Evolutionary conservation across 2,329 filamentous ascomycete species (phyloP).

Genomic region (Clarireedia hainanense): DNA sequence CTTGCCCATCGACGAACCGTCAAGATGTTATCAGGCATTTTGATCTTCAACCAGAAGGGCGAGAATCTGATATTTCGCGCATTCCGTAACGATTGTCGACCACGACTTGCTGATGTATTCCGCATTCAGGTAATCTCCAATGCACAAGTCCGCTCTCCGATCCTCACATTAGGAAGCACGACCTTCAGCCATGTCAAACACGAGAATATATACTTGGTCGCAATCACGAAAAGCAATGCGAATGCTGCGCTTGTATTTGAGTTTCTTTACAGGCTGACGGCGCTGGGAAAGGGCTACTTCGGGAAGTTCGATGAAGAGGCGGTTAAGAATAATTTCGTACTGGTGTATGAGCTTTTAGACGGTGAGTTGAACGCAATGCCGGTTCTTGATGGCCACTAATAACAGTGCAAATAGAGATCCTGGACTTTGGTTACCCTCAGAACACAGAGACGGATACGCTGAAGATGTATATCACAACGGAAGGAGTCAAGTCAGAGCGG

Average conservation of each 20-base stretch:
- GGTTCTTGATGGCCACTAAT: background rate
- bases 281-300: constrained; percentile 91
- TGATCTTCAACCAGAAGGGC: constrained; percentile 99
- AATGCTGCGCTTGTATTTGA: constrained; percentile 98
- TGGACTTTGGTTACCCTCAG: constrained; percentile 98
- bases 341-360: constrained; percentile 95
- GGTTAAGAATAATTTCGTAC: constrained; percentile 99
- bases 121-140: constrained; percentile 99
- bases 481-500: constrained; percentile 89
- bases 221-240: constrained; percentile 97
- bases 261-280: constrained; percentile 88
- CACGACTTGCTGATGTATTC: constrained; percentile 95
- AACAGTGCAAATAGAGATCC: constrained; percentile 60
- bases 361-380: constrained; percentile 44
- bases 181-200: constrained; percentile 99
- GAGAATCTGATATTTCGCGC: constrained; percentile 99
- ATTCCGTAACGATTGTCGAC: constrained; percentile 97
- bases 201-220: constrained; percentile 97
- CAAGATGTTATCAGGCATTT: constrained; percentile 90
- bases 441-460: constrained; percentile 98
- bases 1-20: constrained; percentile 7
- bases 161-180: constrained; percentile 92
- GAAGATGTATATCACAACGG: constrained; percentile 99
- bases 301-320: constrained; percentile 99
- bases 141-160: constrained; percentile 92